A percentile compares a stretch with the other conserved stretches of the same genome.
Evolutionary conservation across 305 asterid genomes (phyloP).

Genomic region (Solanum hybrid): DNA sequence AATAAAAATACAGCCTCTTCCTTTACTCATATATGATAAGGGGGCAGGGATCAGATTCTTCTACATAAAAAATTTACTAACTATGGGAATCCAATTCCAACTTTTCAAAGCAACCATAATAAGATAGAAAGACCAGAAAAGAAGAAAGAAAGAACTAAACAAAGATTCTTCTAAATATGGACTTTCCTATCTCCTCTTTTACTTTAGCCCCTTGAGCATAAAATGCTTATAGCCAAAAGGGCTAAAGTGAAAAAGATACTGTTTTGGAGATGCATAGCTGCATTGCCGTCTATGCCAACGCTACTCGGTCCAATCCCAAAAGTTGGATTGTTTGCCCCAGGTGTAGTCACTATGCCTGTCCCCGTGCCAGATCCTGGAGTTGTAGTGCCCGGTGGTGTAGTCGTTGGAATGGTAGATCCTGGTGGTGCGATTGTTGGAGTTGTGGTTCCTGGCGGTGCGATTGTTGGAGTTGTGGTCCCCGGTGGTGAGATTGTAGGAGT

Average conservation of each 20-base stretch:
- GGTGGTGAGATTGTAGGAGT: slow-evolving; percentile 1
- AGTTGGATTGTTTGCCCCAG: not conserved
- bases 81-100: slow-evolving; percentile 12
- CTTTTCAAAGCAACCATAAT: not conserved
- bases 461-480: not conserved
- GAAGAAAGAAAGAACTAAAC: slow-evolving; percentile 10
- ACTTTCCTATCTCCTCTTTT: slow-evolving; percentile 1
- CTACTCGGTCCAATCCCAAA: slow-evolving; percentile 18
- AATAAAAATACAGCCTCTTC: not conserved
- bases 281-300: not conserved
- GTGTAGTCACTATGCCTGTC: not conserved
- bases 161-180: slow-evolving; percentile 12
- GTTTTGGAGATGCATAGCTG: slow-evolving; percentile 1
- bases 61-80: not conserved
- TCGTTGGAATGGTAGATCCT: not conserved
- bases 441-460: not conserved
- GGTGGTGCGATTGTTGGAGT: slow-evolving; percentile 5
- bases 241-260: not conserved
- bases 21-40: not conserved
- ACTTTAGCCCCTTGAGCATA: slow-evolving; percentile 1
- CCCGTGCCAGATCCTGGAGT: not conserved
- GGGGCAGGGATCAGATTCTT: not conserved
- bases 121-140: not conserved
- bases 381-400: not conserved
- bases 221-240: slow-evolving; percentile 12